A percentile compares a stretch with the other conserved stretches of the same genome.
Evolutionary conservation across 2,329 filamentous ascomycete species (phyloP).

Genomic region (Monilinia aucupariae): DNA sequence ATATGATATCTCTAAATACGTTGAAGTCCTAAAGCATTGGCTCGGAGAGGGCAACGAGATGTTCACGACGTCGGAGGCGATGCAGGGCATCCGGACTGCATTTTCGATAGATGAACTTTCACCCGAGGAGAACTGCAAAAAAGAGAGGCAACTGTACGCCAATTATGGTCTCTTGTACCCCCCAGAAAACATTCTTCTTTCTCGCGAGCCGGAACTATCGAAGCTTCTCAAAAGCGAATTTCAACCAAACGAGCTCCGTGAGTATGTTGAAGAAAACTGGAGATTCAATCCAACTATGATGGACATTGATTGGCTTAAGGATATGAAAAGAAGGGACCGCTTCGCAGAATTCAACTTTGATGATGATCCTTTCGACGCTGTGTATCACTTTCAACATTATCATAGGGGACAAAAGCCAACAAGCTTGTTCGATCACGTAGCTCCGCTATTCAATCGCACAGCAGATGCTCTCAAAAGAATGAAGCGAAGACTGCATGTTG

Average conservation of each 20-base stretch:
- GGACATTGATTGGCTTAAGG: background rate
- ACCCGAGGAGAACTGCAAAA: background rate
- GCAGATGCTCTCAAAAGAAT: slow-evolving; percentile 19
- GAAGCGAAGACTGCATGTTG: slow-evolving; percentile 18
- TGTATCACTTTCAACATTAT: slow-evolving; percentile 4
- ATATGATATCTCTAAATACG: background rate
- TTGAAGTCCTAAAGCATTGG: background rate
- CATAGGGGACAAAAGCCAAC: background rate
- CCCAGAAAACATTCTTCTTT: background rate
- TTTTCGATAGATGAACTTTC: background rate
- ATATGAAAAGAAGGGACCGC: background rate
- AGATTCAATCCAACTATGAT: slow-evolving; percentile 1
- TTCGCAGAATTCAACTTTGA: slow-evolving; percentile 10
- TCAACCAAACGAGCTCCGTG: background rate
- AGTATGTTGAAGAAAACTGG: background rate
- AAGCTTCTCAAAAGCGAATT: background rate
- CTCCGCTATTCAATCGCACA: slow-evolving; percentile 18
- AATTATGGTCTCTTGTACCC: background rate
- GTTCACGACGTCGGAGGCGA: background rate
- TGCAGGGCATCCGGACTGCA: background rate
- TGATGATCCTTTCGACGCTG: slow-evolving; percentile 17
- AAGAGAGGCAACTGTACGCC: background rate
- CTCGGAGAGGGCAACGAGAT: background rate
- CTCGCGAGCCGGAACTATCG: background rate
- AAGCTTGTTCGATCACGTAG: slow-evolving; percentile 19